Conservation (phyloP, 2,329 filamentous ascomycete genomes). For the Volutella citrinella region DNA sequence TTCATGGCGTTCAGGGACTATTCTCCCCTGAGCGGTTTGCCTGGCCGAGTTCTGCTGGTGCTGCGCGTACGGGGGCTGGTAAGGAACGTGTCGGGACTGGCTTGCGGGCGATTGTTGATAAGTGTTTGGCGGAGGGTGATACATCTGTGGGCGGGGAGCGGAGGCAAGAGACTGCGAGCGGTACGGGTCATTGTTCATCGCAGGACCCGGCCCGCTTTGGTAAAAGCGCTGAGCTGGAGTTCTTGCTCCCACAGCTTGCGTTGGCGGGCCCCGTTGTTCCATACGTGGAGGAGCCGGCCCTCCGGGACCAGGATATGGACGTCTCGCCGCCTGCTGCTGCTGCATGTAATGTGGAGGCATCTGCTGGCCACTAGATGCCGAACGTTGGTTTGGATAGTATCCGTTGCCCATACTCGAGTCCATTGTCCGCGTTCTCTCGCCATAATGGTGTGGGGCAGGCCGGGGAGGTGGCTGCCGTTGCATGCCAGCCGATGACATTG, state of each 20-base stretch:
- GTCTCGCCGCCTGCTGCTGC: slow-evolving; percentile 40
- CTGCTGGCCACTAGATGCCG: slow-evolving; percentile 48
- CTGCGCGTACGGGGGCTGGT: no score
- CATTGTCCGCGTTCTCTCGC: slow-evolving; percentile 31
- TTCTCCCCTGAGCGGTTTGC: slow-evolving; percentile 86
- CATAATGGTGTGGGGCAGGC: slow-evolving; percentile 39
- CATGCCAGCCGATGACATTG: slow-evolving; percentile 64
- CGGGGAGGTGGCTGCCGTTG: slow-evolving; percentile 63
- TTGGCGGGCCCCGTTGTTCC: slow-evolving; percentile 55
- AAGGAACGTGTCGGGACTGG: slow-evolving; percentile 75
- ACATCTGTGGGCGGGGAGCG: slow-evolving; percentile 68
- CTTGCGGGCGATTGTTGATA: slow-evolving; percentile 67
- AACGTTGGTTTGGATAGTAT: slow-evolving; percentile 53
- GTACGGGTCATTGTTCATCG: slow-evolving; percentile 80
- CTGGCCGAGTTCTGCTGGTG: slow-evolving; percentile 64
- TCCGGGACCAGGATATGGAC: slow-evolving; percentile 42
- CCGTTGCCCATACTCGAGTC: slow-evolving; percentile 43
- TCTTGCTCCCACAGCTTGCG: slow-evolving; percentile 36
- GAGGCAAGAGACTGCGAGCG: slow-evolving; percentile 91
- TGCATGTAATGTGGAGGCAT: slow-evolving; percentile 45
- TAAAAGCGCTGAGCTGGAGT: slow-evolving; percentile 58
- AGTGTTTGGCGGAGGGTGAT: slow-evolving; percentile 59
- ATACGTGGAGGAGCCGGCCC: slow-evolving; percentile 60
- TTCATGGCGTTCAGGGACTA: slow-evolving; percentile 87
- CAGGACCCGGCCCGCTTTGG: slow-evolving; percentile 59